phyloP scores from a whole-genome alignment of 2,329 filamentous ascomycete genomes.

The Thelonectria discophora region DNA sequence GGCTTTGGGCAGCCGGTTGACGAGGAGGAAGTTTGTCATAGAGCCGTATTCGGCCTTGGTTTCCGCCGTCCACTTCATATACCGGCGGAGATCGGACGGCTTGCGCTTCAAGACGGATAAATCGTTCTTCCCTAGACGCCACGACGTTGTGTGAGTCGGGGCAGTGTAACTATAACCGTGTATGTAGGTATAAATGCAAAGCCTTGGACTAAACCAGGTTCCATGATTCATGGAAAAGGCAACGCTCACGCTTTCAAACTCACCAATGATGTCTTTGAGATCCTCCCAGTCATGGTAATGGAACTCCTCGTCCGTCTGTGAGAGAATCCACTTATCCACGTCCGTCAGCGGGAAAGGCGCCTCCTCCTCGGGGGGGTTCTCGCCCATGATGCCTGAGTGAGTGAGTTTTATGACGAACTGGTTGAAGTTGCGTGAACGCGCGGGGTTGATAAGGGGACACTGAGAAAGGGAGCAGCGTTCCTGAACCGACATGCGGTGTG shows the following conservation, averaged over 20 bases:
- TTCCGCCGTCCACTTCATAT: conserved; percentile 78
- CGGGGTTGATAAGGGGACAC: conserved; percentile 1
- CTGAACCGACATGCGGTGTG: conserved; percentile 16
- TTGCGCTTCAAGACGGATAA: conserved; percentile 80
- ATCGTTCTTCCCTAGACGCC: conserved; percentile 59
- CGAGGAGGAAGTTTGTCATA: conserved; percentile 80
- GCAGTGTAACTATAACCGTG: not conserved
- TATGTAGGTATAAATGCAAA: not conserved
- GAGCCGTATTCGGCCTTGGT: conserved; percentile 79
- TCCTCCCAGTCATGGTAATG: conserved; percentile 77
- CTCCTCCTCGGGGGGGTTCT: conserved; percentile 49
- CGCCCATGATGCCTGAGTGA: conserved; percentile 49
- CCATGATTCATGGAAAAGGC: conserved; percentile 9
- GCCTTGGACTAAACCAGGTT: not conserved
- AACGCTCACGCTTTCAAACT: conserved; percentile 32
- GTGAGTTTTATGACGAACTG: not conserved
- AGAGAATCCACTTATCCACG: conserved; percentile 65
- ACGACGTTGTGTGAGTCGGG: conserved; percentile 25
- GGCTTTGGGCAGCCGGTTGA: conserved; percentile 69
- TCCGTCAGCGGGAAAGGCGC: conserved; percentile 68
- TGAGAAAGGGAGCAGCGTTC: not conserved
- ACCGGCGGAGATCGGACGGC: conserved; percentile 81
- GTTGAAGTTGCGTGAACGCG: conserved; percentile 7
- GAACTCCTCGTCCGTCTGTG: conserved; percentile 75
- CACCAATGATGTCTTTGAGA: conserved; percentile 73